Percentiles rank a stretch among this genome's conserved stretches.
Conservation (phyloP, 208 protist species). For the Leishmania martiniquensis region DNA sequence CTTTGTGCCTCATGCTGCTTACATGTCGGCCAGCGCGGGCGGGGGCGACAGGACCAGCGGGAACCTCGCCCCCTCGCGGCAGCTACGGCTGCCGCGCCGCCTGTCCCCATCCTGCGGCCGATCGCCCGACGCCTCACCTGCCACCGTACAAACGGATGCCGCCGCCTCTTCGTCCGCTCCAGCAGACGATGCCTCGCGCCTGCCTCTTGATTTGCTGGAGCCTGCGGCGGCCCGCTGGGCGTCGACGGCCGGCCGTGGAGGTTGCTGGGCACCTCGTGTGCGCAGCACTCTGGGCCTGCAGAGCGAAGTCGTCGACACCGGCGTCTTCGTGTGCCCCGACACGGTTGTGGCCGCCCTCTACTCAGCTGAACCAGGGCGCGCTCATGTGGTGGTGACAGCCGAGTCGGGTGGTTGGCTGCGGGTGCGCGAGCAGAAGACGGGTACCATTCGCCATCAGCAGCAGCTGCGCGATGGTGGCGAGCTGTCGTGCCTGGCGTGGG, state of each 20-base stretch:
- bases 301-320: slow-evolving; percentile 38
- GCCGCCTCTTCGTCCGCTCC: not conserved
- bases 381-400: slow-evolving; percentile 31
- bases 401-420: slow-evolving; percentile 60
- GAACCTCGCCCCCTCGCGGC: not conserved
- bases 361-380: slow-evolving; percentile 11
- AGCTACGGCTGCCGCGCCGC: not conserved
- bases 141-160: not conserved
- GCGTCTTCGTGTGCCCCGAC: slow-evolving; percentile 48
- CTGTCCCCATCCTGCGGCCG: not conserved
- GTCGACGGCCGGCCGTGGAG: slow-evolving; percentile 14
- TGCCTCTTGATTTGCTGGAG: slow-evolving; percentile 33
- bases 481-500: slow-evolving; percentile 35
- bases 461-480: slow-evolving; percentile 39
- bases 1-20: slow-evolving; percentile 6
- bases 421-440: slow-evolving; percentile 45
- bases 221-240: slow-evolving; percentile 21
- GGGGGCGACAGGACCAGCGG: too few relatives aligned
- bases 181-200: slow-evolving; percentile 13
- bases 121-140: slow-evolving; percentile 2
- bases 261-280: slow-evolving; percentile 17
- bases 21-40: not conserved
- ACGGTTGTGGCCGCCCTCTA: slow-evolving; percentile 43
- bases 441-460: slow-evolving; percentile 47
- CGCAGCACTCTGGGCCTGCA: slow-evolving; percentile 28